A percentile compares a stretch with the other conserved stretches of the same genome.
Conservation (phyloP, 169 alveolate species). For the Hepatocystis sp. region DNA sequence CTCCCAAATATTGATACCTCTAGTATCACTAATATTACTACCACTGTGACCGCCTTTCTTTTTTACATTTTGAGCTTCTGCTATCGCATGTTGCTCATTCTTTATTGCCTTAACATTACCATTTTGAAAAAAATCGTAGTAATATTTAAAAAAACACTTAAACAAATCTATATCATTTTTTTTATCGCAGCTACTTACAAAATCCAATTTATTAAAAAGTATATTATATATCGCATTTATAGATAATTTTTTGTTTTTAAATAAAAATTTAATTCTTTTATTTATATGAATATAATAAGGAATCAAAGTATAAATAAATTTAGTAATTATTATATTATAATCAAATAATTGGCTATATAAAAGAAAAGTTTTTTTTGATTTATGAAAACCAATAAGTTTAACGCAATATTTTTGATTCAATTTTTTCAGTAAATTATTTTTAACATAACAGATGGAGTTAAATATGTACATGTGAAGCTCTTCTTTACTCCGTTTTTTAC, state of each 20-base stretch:
- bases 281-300: slow-evolving; percentile 50
- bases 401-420: slow-evolving; percentile 24
- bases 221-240: slow-evolving; percentile 16
- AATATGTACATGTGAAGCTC: slow-evolving; percentile 42
- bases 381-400: slow-evolving; percentile 58
- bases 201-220: slow-evolving; percentile 33
- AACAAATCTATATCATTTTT: slow-evolving; percentile 23
- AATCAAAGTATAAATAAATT: slow-evolving; percentile 27
- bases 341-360: slow-evolving; percentile 44
- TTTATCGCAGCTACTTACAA: slow-evolving; percentile 1
- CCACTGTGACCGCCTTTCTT: slow-evolving; percentile 2
- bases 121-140: slow-evolving; percentile 29
- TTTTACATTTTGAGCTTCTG: too few relatives aligned
- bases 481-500: slow-evolving; percentile 5
- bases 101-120: background rate
- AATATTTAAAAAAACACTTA: slow-evolving; percentile 58
- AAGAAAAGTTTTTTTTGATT: slow-evolving; percentile 15
- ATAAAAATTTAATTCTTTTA: background rate
- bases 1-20: too few relatives aligned
- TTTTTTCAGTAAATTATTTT: slow-evolving; percentile 41
- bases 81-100: too few relatives aligned
- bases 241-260: slow-evolving; percentile 14
- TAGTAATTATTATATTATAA: slow-evolving; percentile 27
- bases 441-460: slow-evolving; percentile 49
- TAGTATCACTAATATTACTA: too few relatives aligned